phyloP scores from a whole-genome alignment of 2,329 filamentous ascomycete species.

The Diplodia mutila region DNA sequence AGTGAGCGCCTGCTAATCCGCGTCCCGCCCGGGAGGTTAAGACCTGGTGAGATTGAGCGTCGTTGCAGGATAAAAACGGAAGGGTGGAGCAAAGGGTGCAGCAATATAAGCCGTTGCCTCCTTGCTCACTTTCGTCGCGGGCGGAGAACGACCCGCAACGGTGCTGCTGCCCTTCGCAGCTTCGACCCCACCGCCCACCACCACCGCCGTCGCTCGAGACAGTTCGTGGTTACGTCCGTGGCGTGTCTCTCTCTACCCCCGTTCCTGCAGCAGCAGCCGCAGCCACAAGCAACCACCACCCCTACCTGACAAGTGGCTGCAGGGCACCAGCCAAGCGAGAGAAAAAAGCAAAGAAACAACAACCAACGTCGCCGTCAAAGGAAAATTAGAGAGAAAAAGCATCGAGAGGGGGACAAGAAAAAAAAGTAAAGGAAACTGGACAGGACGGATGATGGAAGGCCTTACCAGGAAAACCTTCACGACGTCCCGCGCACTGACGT shows the following conservation, averaged over 20 bases:
- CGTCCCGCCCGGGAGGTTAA: background rate
- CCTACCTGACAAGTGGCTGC: background rate
- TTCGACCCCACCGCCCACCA: background rate
- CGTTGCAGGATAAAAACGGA: background rate
- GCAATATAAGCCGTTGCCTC: conserved; percentile 10
- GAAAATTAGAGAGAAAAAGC: background rate
- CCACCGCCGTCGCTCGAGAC: background rate
- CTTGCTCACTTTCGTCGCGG: background rate
- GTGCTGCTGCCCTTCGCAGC: conserved; percentile 11
- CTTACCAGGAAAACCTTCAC: conserved; percentile 27
- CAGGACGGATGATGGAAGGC: conserved; percentile 22
- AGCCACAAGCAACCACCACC: background rate
- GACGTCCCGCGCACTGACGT: conserved; percentile 26
- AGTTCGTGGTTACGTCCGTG: conserved; percentile 11
- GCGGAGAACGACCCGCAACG: background rate
- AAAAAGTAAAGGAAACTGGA: too few relatives aligned
- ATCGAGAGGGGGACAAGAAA: background rate
- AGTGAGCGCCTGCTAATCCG: background rate
- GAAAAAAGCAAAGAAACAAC: background rate
- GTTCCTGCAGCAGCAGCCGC: background rate
- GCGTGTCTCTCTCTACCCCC: background rate
- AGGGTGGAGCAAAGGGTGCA: background rate
- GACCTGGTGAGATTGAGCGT: background rate
- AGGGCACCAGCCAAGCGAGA: background rate
- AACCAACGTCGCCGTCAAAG: background rate